A percentile compares a stretch with the other conserved stretches of the same genome.
Conservation (phyloP, 768 basidiomycete species). For the Kwoniella heveanensis region DNA sequence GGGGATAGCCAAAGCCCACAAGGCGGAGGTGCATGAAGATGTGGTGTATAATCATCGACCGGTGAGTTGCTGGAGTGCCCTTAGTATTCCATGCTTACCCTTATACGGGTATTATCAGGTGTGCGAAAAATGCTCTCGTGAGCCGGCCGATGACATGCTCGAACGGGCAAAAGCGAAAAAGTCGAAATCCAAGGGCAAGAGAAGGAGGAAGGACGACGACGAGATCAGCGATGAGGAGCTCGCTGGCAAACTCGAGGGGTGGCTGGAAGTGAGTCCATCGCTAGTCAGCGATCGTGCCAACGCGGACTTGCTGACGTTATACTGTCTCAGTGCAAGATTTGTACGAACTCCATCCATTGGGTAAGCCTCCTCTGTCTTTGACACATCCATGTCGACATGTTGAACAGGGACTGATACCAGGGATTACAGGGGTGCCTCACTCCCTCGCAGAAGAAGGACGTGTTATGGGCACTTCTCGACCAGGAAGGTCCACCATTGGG, state of each 20-base stretch:
- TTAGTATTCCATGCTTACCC: background rate
- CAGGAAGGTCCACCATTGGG: constrained; percentile 34
- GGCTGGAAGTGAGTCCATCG: constrained; percentile 39
- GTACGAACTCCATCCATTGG: constrained; percentile 41
- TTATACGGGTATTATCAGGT: too few species aligned
- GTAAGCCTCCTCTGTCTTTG: too few species aligned
- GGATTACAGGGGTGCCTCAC: constrained; percentile 37
- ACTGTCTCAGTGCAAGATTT: constrained; percentile 31
- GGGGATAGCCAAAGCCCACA: constrained; percentile 7
- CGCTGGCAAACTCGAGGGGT: constrained; percentile 35
- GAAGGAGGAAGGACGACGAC: constrained; percentile 33
- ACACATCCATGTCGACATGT: too few species aligned
- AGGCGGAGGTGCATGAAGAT: constrained; percentile 6
- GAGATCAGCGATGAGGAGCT: constrained; percentile 39
- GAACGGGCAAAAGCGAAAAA: constrained; percentile 24
- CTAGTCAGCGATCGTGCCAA: background rate
- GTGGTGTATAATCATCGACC: constrained; percentile 13
- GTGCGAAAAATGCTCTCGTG: constrained; percentile 44
- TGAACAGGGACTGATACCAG: too few species aligned
- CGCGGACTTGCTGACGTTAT: background rate
- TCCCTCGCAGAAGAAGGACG: constrained; percentile 26
- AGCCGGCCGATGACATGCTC: constrained; percentile 40
- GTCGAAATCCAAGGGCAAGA: constrained; percentile 14
- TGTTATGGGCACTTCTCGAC: constrained; percentile 22
- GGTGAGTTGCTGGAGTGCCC: background rate